These are phyloP conservation scores for Syzygium malaccense DNA, from an alignment of 441 rosid species.

Conservation along the genomic window DNA sequence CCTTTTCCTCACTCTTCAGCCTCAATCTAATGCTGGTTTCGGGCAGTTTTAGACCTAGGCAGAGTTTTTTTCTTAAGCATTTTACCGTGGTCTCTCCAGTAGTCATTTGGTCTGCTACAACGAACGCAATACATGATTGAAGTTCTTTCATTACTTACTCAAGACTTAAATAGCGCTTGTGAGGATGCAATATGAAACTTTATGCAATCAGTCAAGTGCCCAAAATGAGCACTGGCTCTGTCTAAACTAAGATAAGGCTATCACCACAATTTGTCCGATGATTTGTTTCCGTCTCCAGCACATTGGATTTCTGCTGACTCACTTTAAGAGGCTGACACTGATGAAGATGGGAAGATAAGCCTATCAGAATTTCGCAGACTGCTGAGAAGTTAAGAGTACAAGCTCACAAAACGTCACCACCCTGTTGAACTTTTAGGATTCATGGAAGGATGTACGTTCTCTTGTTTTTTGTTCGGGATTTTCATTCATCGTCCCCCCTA, in stretches of 20 bases:
- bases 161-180: neutral
- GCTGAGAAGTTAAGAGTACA: constrained; percentile 78
- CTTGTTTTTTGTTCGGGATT: neutral
- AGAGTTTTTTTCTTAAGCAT: neutral
- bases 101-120: neutral
- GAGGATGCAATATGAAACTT: neutral
- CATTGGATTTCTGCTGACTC: constrained; percentile 85
- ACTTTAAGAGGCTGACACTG: constrained; percentile 91
- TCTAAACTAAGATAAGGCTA: neutral
- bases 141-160: neutral
- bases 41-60: neutral
- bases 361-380: constrained; percentile 82
- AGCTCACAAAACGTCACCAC: constrained; percentile 26
- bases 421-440: neutral
- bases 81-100: neutral
- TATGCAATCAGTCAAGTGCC: neutral
- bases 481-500: rapidly evolving
- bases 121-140: neutral
- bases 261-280: neutral
- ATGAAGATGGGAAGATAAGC: constrained; percentile 86
- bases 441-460: neutral
- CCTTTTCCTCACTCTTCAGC: neutral
- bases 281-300: constrained; percentile 25
- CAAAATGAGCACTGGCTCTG: neutral
- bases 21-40: neutral